Percentiles rank a stretch among this genome's conserved stretches.
phyloP scores from a whole-genome alignment of 805 yeast species.

The Candida yuanshanica region DNA sequence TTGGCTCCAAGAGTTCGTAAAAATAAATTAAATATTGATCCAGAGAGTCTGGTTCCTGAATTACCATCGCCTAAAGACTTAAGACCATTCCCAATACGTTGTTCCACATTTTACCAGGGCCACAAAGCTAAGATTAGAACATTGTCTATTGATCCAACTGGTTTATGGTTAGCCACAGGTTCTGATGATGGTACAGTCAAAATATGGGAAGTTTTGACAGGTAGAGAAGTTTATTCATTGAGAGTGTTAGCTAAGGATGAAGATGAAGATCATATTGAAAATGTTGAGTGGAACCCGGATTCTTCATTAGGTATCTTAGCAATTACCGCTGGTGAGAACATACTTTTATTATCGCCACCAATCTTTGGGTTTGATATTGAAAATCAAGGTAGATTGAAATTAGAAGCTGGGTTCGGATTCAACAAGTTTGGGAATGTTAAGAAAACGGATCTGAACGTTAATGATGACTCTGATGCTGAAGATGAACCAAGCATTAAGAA shows the following conservation, averaged over 20 bases:
- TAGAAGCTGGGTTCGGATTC: constrained; percentile 91
- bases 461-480: constrained; percentile 35
- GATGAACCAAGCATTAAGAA: constrained; percentile 33
- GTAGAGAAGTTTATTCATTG: constrained; percentile 82
- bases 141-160: constrained; percentile 79
- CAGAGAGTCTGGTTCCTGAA: constrained; percentile 92
- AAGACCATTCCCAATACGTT: constrained; percentile 91
- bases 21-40: constrained; percentile 87
- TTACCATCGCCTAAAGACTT: constrained; percentile 95
- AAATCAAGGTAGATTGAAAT: constrained; percentile 66
- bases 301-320: constrained; percentile 71
- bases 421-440: constrained; percentile 54
- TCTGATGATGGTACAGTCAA: constrained; percentile 94
- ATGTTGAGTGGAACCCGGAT: constrained; percentile 88
- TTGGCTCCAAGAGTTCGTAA: constrained; percentile 94
- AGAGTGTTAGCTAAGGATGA: constrained; percentile 36
- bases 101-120: constrained; percentile 80
- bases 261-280: constrained; percentile 75
- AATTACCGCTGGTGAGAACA: constrained; percentile 73
- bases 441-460: constrained; percentile 35
- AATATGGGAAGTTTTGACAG: constrained; percentile 95
- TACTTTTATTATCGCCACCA: constrained; percentile 82
- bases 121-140: constrained; percentile 81
- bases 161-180: constrained; percentile 95
- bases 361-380: constrained; percentile 85